A percentile compares a stretch with the other conserved stretches of the same genome.
Conservation (phyloP, 352 stramenopile species). For the Blastocystis sp. region DNA sequence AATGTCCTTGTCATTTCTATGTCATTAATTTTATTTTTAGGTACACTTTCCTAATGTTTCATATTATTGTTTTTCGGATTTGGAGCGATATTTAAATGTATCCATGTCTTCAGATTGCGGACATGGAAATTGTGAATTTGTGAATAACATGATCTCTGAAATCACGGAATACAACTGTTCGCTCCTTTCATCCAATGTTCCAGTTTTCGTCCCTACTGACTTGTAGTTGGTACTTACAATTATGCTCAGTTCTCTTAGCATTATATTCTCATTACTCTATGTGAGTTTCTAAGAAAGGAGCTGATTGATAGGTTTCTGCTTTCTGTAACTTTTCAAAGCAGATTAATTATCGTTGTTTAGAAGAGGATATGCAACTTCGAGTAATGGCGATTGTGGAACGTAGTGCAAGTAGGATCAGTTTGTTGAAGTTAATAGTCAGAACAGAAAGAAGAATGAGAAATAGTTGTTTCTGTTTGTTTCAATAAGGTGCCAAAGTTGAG, state of each 20-base stretch:
- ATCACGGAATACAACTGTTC: background rate
- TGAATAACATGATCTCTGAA: background rate
- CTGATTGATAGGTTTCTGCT: background rate
- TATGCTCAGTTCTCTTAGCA: background rate
- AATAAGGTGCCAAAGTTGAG: too few species aligned
- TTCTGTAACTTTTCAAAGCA: background rate
- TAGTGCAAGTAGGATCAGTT: background rate
- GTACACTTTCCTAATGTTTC: too few species aligned
- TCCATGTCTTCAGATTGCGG: background rate
- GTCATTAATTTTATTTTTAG: too few species aligned
- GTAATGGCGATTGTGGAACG: background rate
- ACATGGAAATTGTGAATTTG: background rate
- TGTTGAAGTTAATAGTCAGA: background rate
- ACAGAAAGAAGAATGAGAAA: too few species aligned
- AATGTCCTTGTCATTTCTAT: too few species aligned
- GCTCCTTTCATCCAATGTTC: background rate
- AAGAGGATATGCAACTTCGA: slow-evolving; percentile 19
- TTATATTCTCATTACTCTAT: background rate
- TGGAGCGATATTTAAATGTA: background rate
- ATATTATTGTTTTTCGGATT: background rate
- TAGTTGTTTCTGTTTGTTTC: too few species aligned
- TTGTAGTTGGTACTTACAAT: background rate
- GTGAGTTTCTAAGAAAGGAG: background rate
- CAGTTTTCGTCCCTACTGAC: background rate
- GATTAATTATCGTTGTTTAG: background rate